Evolutionary conservation across 2,329 filamentous ascomycete species (phyloP).

Genomic region (Pochonia chlamydosporia): DNA sequence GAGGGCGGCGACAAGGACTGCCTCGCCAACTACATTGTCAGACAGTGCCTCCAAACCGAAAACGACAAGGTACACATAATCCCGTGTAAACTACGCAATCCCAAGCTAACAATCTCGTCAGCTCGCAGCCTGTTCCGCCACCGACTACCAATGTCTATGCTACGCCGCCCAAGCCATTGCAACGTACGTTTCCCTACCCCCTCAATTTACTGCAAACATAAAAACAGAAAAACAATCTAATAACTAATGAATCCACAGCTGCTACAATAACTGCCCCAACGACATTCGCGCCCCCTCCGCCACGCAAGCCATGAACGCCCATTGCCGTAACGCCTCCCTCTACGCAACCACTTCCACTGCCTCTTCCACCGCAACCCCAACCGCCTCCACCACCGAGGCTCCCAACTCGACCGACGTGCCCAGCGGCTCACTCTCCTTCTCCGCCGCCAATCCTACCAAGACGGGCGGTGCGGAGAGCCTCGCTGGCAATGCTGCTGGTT

Average conservation of each 20-base stretch:
- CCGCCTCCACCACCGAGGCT: conserved; percentile 15
- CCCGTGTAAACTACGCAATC: neutral
- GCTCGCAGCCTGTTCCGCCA: conserved; percentile 29
- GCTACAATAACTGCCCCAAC: conserved; percentile 53
- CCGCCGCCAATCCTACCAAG: conserved; percentile 14
- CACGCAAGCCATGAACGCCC: conserved; percentile 33
- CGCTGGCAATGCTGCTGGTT: conserved; percentile 25
- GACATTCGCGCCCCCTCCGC: conserved; percentile 31
- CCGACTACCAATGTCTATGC: conserved; percentile 44
- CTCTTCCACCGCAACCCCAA: conserved; percentile 15
- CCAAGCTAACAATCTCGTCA: conserved; percentile 7
- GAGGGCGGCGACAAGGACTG: conserved; percentile 22
- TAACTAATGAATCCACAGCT: conserved; percentile 32
- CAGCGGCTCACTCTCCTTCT: conserved; percentile 13
- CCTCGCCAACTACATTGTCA: conserved; percentile 41
- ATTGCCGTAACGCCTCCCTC: conserved; percentile 40
- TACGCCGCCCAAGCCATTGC: conserved; percentile 36
- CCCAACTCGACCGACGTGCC: conserved; percentile 13
- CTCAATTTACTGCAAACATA: neutral
- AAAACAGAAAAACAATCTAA: conserved; percentile 9
- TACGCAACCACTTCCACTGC: conserved; percentile 29
- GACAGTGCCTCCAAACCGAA: conserved; percentile 36
- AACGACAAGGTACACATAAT: conserved; percentile 25
- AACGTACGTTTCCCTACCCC: conserved; percentile 31
- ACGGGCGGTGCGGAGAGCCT: conserved; percentile 19